Conservation (phyloP, 805 yeast genomes). For the Kluyveromyces aestuarii region DNA sequence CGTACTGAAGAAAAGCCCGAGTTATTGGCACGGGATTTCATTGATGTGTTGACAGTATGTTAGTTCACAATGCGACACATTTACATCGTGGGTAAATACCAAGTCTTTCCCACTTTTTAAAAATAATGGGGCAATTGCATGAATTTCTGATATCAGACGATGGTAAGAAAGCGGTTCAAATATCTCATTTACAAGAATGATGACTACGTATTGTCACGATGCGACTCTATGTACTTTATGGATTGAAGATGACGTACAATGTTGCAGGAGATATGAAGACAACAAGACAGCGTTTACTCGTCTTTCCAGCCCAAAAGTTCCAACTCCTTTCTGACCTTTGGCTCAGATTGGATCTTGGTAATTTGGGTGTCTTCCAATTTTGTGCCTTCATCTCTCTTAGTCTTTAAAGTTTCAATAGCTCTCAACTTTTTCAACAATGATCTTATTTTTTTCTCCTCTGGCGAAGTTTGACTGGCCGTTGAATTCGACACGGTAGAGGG, state of each 20-base stretch:
- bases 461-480: slow-evolving; percentile 31
- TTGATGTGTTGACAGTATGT: too few relatives aligned
- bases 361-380: slow-evolving; percentile 88
- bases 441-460: slow-evolving; percentile 90
- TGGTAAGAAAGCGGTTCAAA: too few relatives aligned
- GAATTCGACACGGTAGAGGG: slow-evolving; percentile 3
- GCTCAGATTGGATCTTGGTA: slow-evolving; percentile 81
- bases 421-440: slow-evolving; percentile 84
- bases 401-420: slow-evolving; percentile 87
- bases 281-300: slow-evolving; percentile 5
- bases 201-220: neutral
- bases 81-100: too few relatives aligned
- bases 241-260: neutral
- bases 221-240: neutral
- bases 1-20: too few relatives aligned
- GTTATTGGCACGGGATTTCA: too few relatives aligned
- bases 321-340: slow-evolving; percentile 67
- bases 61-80: too few relatives aligned
- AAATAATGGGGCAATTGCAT: too few relatives aligned
- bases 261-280: neutral
- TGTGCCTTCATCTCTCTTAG: slow-evolving; percentile 77
- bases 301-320: slow-evolving; percentile 64
- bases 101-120: too few relatives aligned
- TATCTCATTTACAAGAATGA: neutral
- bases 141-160: too few relatives aligned